Evolutionary conservation across 352 stramenopile genomes (phyloP), one percentile per base, ranked within the genome.

Genomic region (Phytophthora rubi): DNA sequence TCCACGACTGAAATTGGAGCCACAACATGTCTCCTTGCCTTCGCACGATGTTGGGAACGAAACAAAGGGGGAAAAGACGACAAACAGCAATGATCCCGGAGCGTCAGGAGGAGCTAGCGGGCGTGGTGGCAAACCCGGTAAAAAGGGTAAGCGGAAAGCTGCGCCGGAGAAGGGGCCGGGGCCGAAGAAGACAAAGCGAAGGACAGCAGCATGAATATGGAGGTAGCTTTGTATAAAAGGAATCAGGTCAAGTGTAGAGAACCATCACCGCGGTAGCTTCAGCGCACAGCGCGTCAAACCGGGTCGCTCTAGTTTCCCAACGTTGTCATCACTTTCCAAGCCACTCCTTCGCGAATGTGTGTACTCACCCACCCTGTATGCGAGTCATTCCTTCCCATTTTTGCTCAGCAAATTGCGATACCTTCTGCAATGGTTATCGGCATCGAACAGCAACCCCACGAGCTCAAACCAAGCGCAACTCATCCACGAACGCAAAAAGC

Each of bases 241-340:
- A 77, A 77, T 82, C 75, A 79, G 75, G 26, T 82, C 75, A 82
- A 82, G 75, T 82, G 75, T 79, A 82, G 56, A 77, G 37, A 77
- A 73, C 71, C 63, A 71, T 79, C 75, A 77, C 49, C 32, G 70
- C 68, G 47, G 53, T 21, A 37, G 58, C 62, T 62, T 56, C 12
- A 62, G 23, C 30, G 54, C 47, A 54, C 6, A 67, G 21, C 53
- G 39, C 39, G 42, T 21, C 33, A 47, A 59, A 51, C 16, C 18
- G 30, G 12, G 16, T 51, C 67, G 42, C 63, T 79, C 60, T 52
- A 51, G 67, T 69, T 73, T 62, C 62, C 44, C 23, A 49, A 49
- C 28, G 28, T 65, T 77, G 58, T 82, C 75, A 73, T 79, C 75
- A 79, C 55, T 63, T 79, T 76, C 71, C 53, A 65, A n/a, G 30